Base-by-base conservation (phyloP, 2,329 filamentous ascomycete species). In the Penicillium palitans region DNA sequence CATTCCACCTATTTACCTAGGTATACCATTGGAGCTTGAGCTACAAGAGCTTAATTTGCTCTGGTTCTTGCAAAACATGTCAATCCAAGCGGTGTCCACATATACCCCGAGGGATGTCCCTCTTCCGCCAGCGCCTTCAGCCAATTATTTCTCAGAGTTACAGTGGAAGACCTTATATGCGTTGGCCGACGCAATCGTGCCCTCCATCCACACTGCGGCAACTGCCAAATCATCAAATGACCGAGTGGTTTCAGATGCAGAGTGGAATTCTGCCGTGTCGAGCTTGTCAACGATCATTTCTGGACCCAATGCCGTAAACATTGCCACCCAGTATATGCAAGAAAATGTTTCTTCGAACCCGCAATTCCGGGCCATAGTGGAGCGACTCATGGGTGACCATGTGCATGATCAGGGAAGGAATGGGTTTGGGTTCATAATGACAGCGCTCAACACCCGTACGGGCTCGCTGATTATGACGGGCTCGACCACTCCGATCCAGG, bases 111-210 rank as follows among this genome's bases (percentile, higher is more conserved):
- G 75, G 59, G 74, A 75, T n/a, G 71, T 73, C 40, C 78, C 81
- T 52, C 69, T 84, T 10, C 78, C 81, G 27, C 80, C 81, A 1
- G 72, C 78, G 3, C 68, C 73, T 1, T 76, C 81, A 17, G 72
- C 77, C 13, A 76, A 81, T 49, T 75, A 83, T 49, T 78, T 87
- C 63, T 82, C 79, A 2, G 71, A 80, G 13, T 69, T 76, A 2
- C 85, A 88, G 78, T 87, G 85, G 85, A 77, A 74, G 31, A 85
- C 82, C 0, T 73, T 88, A 3, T 74, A 84, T 47, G 80, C 84
- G 25, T 78, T 88, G 31, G 77, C 81, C 9, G 84, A 87, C 61
- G 79, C 84, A 1, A 73, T 87, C 49, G 75, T 87, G 21, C 84
- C 85, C 1, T 77, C 81, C 2, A 75, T 87, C 58, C 76, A 74